These are phyloP conservation scores for Fusarium stilboides DNA, from an alignment of 2,329 filamentous ascomycete genomes.

Conservation along the genomic window DNA sequence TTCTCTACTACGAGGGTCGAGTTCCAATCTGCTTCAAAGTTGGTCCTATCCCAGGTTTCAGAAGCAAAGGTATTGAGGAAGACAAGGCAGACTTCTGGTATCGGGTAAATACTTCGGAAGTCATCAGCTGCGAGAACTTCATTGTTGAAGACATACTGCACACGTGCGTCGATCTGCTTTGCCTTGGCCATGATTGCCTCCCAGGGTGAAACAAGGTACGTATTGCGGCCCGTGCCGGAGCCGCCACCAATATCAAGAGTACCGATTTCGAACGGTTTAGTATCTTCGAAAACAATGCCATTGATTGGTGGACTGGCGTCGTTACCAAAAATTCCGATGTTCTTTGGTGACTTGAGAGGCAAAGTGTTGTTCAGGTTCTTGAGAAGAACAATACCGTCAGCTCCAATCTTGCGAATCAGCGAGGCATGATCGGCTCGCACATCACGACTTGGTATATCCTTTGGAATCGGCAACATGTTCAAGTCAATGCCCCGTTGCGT, in stretches of 20 bases:
- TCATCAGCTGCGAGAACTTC: constrained; percentile 58
- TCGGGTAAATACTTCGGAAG: constrained; percentile 55
- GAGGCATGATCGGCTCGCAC: constrained; percentile 68
- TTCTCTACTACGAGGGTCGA: constrained; percentile 74
- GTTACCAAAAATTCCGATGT: constrained; percentile 70
- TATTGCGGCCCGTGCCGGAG: constrained; percentile 57
- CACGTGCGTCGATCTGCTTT: constrained; percentile 60
- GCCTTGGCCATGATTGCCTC: constrained; percentile 58
- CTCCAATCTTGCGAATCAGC: constrained; percentile 68
- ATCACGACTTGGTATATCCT: constrained; percentile 61
- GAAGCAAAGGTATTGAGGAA: constrained; percentile 76
- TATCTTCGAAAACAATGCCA: constrained; percentile 70
- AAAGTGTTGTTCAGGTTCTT: constrained; percentile 77
- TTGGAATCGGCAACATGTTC: too few relatives aligned
- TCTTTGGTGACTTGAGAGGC: constrained; percentile 70
- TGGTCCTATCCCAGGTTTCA: constrained; percentile 71
- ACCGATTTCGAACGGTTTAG: constrained; percentile 73
- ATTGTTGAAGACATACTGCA: constrained; percentile 60
- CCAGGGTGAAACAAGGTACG: constrained; percentile 56
- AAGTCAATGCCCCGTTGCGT: constrained; percentile 55
- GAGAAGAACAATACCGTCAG: constrained; percentile 76
- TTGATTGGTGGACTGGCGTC: constrained; percentile 68
- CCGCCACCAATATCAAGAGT: constrained; percentile 72
- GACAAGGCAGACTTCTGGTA: constrained; percentile 76
- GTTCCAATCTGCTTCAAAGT: constrained; percentile 68